Base-by-base conservation (phyloP, 2,329 filamentous ascomycete genomes). In the Aspergillus quadricinctus region DNA sequence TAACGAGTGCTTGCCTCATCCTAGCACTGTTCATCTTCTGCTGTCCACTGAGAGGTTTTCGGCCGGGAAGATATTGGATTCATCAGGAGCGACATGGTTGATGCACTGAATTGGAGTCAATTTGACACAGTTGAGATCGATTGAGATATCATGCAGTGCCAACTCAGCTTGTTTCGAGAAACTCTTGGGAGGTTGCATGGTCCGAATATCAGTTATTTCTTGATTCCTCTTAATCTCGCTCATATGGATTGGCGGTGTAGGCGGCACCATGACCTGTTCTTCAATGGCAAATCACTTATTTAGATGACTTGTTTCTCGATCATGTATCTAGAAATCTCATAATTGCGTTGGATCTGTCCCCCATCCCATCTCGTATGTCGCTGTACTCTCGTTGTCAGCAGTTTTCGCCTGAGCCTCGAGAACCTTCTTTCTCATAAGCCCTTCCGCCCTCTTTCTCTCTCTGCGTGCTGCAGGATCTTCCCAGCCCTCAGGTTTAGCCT, bases 361-460 rank as follows among this genome's bases (percentile, higher is more conserved):
- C 43, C 10, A 21, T 25, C 4, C 43, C 21, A 14, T 14, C 11
- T 27, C 21, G 21, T 46, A 25, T 46, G 43, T 46, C 23, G 27
- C 21, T 27, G 43, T 40, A 31, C 43, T 31, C 31, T 54, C 37
- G 17, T 35, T 27, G 23, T 58, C 37, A 1, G 9, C 29, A 10
- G 41, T 55, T 50, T 57, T 61, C 10, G 27, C 48, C 40, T 64
- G 57, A 35, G 54, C 48, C 35, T 66, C 63, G 45, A 66, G 54
- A 2, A 61, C 37, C 46, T 67, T 67, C 61, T 74, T 73, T 56
- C 65, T 72, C 59, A 57, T 61, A 52, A 78, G 53, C 0, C 77
- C 77, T 57, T 78, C 76, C 28, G 69, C 69, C 55, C 70, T 69
- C 61, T 75, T 78, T 59, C 74, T 72, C 59, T 72, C 68, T 56